These are phyloP conservation scores for Chernovozyma sophiae-reginae DNA, from an alignment of 1,139 yeast genomes.

Conservation along the genomic window DNA sequence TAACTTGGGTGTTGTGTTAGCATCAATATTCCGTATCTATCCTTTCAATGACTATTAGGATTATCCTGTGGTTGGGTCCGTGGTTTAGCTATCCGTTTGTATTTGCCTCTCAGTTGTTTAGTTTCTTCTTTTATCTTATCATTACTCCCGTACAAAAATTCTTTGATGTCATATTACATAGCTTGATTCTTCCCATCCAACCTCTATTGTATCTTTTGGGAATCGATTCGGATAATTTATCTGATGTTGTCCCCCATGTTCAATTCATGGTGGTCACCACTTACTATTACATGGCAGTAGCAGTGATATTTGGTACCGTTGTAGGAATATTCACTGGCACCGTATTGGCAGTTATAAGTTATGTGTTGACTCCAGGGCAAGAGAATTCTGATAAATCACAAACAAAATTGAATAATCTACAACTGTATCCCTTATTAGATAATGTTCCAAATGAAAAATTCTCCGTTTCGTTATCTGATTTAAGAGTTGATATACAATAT, in stretches of 20 bases:
- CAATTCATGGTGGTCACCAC: slow-evolving; percentile 14
- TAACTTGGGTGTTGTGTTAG: too few species aligned
- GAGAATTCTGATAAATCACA: background rate
- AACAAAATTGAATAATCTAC: slow-evolving; percentile 1
- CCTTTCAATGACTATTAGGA: too few species aligned
- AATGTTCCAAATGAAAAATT: slow-evolving; percentile 3
- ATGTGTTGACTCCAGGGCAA: slow-evolving; percentile 6
- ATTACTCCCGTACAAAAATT: background rate
- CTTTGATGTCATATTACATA: slow-evolving; percentile 14
- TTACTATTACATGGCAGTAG: slow-evolving; percentile 21
- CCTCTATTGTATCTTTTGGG: slow-evolving; percentile 17
- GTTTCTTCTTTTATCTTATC: background rate
- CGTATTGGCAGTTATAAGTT: slow-evolving; percentile 3
- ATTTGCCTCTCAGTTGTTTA: background rate
- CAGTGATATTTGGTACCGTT: slow-evolving; percentile 19
- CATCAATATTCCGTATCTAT: too few species aligned
- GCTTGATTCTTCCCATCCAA: slow-evolving; percentile 17
- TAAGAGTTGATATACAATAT: slow-evolving; percentile 5
- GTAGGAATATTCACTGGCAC: slow-evolving; percentile 19
- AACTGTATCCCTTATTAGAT: slow-evolving; percentile 4
- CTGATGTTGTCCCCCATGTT: slow-evolving; percentile 8
- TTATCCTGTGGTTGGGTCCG: too few species aligned
- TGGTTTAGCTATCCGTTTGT: background rate
- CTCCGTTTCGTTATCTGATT: slow-evolving; percentile 1
- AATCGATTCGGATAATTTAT: slow-evolving; percentile 7